phyloP scores from a whole-genome alignment of 139 green algal species.

The Ulvella scutata region DNA sequence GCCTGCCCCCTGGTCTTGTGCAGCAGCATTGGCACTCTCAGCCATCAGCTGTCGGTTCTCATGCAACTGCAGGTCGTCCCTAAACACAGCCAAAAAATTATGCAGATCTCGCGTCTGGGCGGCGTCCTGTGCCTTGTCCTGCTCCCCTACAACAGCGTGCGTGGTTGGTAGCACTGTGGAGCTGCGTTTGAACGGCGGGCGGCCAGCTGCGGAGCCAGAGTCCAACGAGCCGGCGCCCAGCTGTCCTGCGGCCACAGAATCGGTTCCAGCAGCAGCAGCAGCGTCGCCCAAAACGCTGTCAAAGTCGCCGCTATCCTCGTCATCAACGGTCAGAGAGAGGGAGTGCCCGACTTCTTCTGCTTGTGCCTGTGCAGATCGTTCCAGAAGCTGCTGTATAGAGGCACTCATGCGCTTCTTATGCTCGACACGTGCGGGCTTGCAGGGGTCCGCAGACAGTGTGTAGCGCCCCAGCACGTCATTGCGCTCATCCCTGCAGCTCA shows the following conservation, averaged over 20 bases:
- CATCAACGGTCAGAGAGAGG: background rate
- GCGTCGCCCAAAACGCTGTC: background rate
- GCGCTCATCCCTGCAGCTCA: background rate
- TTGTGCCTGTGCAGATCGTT: background rate
- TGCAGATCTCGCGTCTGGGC: too few species aligned
- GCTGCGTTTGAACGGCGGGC: too few species aligned
- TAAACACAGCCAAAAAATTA: too few species aligned
- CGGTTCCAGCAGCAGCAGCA: background rate
- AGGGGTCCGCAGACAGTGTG: background rate
- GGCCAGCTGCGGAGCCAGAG: too few species aligned
- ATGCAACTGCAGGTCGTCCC: background rate
- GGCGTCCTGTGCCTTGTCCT: too few species aligned
- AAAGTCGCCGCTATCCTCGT: background rate
- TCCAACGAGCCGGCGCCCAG: background rate
- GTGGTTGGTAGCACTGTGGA: too few species aligned
- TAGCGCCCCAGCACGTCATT: background rate
- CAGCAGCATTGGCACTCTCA: background rate
- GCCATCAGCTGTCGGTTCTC: background rate
- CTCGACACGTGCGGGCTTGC: background rate
- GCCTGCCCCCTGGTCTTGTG: background rate
- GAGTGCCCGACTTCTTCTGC: background rate
- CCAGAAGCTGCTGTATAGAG: slow-evolving; percentile 1
- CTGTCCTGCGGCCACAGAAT: background rate
- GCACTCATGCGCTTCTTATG: background rate
- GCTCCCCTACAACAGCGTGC: too few species aligned